Evolutionary conservation across 371 early-diverging fungal genomes (phyloP).

Genomic region (Modicella reniformis): DNA sequence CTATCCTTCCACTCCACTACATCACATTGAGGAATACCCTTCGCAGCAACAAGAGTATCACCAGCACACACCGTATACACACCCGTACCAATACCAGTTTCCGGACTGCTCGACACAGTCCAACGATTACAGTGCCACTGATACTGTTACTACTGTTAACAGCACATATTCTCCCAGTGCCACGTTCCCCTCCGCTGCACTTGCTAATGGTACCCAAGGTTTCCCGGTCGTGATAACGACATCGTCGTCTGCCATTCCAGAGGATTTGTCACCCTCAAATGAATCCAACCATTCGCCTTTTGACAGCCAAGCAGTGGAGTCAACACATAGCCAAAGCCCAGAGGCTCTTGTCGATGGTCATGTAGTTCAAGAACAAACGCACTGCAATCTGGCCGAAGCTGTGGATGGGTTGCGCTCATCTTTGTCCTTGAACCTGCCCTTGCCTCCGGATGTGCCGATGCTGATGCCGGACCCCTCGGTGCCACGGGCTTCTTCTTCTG

Average conservation of each 20-base stretch:
- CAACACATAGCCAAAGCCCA: background rate
- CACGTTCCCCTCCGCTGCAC: background rate
- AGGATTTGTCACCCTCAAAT: background rate
- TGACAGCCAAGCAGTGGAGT: background rate
- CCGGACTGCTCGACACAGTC: background rate
- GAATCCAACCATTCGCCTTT: background rate
- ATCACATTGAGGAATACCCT: background rate
- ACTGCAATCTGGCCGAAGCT: background rate
- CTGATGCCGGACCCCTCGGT: no score
- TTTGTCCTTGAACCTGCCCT: no score
- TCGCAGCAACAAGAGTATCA: background rate
- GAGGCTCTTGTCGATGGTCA: background rate
- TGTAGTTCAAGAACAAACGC: background rate
- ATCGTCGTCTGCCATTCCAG: background rate
- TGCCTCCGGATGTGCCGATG: no score
- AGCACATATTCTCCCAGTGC: background rate
- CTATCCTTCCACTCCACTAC: background rate
- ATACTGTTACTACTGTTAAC: background rate
- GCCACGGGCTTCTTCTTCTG: background rate
- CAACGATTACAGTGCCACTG: no score
- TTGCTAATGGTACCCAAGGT: background rate
- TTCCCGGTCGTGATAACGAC: background rate
- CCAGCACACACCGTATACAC: background rate
- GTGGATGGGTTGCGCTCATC: no score
- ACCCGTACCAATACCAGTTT: conserved; percentile 1